Evolutionary conservation across 352 stramenopile species (phyloP).

Genomic region (Thraustochytrium striatum): DNA sequence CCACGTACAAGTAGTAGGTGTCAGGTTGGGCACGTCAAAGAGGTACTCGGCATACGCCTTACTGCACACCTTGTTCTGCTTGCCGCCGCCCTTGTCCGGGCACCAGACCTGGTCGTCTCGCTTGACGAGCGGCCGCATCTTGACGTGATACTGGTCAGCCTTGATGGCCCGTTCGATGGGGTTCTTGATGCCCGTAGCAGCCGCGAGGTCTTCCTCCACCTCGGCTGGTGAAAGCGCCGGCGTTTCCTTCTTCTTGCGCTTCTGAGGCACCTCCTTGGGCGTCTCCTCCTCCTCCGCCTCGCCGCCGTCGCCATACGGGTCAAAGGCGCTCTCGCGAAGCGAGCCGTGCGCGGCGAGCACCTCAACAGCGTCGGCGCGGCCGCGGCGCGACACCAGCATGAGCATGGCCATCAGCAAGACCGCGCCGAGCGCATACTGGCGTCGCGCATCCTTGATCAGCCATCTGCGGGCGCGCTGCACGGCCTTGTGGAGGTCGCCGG

Average conservation of each 20-base stretch:
- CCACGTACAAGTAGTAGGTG: constrained; percentile 45
- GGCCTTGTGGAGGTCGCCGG: too few relatives aligned
- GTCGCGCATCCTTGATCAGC: too few relatives aligned
- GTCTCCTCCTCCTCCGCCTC: not conserved
- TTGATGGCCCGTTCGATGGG: not conserved
- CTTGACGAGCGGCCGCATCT: not conserved
- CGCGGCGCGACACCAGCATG: too few relatives aligned
- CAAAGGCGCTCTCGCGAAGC: constrained; percentile 4
- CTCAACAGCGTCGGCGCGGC: too few relatives aligned
- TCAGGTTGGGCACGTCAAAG: constrained; percentile 11
- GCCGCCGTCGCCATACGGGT: not conserved
- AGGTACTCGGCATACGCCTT: constrained; percentile 44
- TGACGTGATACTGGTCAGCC: constrained; percentile 13
- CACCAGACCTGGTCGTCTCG: not conserved
- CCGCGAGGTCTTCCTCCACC: constrained; percentile 3
- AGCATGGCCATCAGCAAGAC: too few relatives aligned
- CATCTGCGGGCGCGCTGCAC: too few relatives aligned
- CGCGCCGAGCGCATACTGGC: too few relatives aligned
- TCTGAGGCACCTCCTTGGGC: not conserved
- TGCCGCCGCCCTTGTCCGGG: constrained; percentile 41
- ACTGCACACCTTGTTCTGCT: constrained; percentile 46
- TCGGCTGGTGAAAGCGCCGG: not conserved
- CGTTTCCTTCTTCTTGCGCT: not conserved
- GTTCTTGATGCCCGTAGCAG: not conserved
- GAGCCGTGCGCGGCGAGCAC: too few relatives aligned